These are phyloP conservation scores for Fusarium papillatum DNA, from an alignment of 2,329 filamentous ascomycete species.

Conservation along the genomic window DNA sequence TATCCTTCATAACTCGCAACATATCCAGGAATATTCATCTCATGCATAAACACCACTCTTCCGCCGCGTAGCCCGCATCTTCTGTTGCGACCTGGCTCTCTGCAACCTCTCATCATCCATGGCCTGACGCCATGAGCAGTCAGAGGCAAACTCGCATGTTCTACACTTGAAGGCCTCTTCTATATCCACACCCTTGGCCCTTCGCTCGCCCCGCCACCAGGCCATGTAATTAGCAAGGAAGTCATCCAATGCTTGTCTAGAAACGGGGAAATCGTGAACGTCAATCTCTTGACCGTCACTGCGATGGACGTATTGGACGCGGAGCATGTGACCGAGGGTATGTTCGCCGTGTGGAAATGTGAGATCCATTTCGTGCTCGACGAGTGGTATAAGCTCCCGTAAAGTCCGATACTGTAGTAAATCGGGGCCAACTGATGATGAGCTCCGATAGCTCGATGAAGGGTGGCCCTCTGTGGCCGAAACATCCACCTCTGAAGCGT, in stretches of 20 bases:
- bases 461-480: slow-evolving; percentile 19
- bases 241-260: slow-evolving; percentile 70
- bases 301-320: slow-evolving; percentile 67
- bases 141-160: slow-evolving; percentile 85
- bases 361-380: slow-evolving; percentile 59
- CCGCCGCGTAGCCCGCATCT: slow-evolving; percentile 36
- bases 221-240: slow-evolving; percentile 80
- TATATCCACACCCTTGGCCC: slow-evolving; percentile 80
- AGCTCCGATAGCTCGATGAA: slow-evolving; percentile 34
- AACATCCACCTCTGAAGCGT: slow-evolving; percentile 54
- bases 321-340: slow-evolving; percentile 64
- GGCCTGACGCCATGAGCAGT: slow-evolving; percentile 81
- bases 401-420: slow-evolving; percentile 63
- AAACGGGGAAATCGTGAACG: slow-evolving; percentile 75
- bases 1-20: slow-evolving; percentile 36
- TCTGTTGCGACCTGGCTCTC: slow-evolving; percentile 37
- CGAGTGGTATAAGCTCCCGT: slow-evolving; percentile 59
- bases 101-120: slow-evolving; percentile 71
- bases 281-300: slow-evolving; percentile 66
- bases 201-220: slow-evolving; percentile 89
- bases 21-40: slow-evolving; percentile 16
- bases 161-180: slow-evolving; percentile 92
- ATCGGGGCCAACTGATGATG: slow-evolving; percentile 45
- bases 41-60: slow-evolving; percentile 9
- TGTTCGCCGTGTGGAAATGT: slow-evolving; percentile 67